Base-by-base conservation (phyloP, 805 yeast species). In the Cyberlindnera japonica region DNA sequence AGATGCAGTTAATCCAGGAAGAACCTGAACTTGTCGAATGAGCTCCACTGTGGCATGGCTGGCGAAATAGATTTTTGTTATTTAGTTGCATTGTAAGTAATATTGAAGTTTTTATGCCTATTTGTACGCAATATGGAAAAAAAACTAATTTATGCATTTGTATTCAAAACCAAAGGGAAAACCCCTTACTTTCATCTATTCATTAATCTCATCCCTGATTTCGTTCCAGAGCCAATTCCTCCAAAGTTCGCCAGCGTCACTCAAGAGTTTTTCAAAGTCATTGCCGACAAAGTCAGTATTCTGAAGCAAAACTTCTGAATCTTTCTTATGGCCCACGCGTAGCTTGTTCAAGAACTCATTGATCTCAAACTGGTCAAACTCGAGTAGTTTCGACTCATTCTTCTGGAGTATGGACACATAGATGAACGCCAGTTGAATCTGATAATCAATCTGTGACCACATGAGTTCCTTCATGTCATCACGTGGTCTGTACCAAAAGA, bases 321-420 rank as follows among this genome's bases (percentile, higher is more conserved):
- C 41, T 5, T 14, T 13, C 26, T 33, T 40, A 6, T 26, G 38
- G 26, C 29, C 36, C 35, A 41, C 16, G n/a, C 40, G 47, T n/a
- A 65, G 56, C 38, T 81, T 74, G 45, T 77, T 77, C 46, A 90
- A 69, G 49, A 79, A 79, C 57, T 89, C 95, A 27, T 89, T 71
- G 33, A 88, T 86, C 62, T 90, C 98, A 48, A 85, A 80, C 58
- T 87, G 95, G 55, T 90, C 98, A 48, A 89, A 79, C 58, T 90
- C 97, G 48, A 86, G 72, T 40, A 90, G 69, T 28, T 83, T 78
- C 50, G 78, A 77, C 51, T 84, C 90, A 60, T 83, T 82, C 37
- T 91, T 80, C 61, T 86, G 86, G 49, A 90, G 66, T 28, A 90
- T 75, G 1, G 96, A 86, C 35, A 89, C 66, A 35, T 86, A 79